Evolutionary conservation across 2,329 filamentous ascomycete genomes (phyloP).

Genomic region (Pestalotiopsis sp.): DNA sequence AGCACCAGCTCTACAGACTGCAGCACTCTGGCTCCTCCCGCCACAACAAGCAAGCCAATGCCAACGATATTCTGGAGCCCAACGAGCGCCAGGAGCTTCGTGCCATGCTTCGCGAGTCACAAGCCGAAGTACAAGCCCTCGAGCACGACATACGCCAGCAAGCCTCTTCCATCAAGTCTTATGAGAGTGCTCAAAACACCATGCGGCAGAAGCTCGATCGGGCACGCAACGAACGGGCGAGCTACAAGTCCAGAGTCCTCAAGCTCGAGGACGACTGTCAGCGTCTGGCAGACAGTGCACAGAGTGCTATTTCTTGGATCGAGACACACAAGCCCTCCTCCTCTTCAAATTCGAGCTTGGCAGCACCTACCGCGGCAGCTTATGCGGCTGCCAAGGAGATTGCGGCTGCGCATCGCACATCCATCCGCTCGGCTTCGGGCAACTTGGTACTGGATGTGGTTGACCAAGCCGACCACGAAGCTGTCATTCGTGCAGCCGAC

Average conservation of each 20-base stretch:
- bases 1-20: slow-evolving; percentile 34
- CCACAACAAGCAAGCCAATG: slow-evolving; percentile 28
- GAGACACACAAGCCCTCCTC: slow-evolving; percentile 27
- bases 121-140: slow-evolving; percentile 69
- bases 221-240: slow-evolving; percentile 66
- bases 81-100: slow-evolving; percentile 64
- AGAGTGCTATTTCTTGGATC: slow-evolving; percentile 40
- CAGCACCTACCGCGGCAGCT: slow-evolving; percentile 17
- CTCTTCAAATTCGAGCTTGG: not conserved
- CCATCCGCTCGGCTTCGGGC: slow-evolving; percentile 35
- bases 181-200: slow-evolving; percentile 58
- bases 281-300: slow-evolving; percentile 43
- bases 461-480: slow-evolving; percentile 38
- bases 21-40: slow-evolving; percentile 24
- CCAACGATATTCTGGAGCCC: slow-evolving; percentile 34
- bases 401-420: slow-evolving; percentile 29
- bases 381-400: slow-evolving; percentile 25
- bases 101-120: slow-evolving; percentile 62
- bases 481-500: slow-evolving; percentile 59
- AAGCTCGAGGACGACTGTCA: slow-evolving; percentile 56
- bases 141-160: slow-evolving; percentile 73
- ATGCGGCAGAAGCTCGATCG: slow-evolving; percentile 71
- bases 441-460: slow-evolving; percentile 55
- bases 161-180: slow-evolving; percentile 63
- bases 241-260: slow-evolving; percentile 56